Evolutionary conservation across 202 grass and related monocot species (phyloP).

Genomic region (Panicum hallii): DNA sequence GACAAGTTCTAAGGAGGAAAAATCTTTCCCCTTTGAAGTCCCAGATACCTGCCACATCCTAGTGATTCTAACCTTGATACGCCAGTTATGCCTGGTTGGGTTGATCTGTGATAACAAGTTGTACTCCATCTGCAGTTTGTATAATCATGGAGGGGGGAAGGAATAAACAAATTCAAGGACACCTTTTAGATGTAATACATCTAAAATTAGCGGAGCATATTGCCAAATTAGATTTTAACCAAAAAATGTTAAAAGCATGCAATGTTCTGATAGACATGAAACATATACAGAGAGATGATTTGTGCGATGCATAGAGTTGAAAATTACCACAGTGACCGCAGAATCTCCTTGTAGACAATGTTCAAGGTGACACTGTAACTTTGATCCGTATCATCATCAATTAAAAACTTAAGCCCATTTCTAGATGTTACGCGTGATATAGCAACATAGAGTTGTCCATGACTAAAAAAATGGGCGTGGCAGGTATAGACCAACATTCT

Average conservation of each 20-base stretch:
- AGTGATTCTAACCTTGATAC: constrained; percentile 10
- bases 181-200: not conserved
- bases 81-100: not conserved
- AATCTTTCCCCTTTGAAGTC: not conserved
- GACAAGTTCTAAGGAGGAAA: not conserved
- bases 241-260: no score
- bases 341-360: not conserved
- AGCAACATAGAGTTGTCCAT: constrained; percentile 34
- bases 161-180: not conserved
- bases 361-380: not conserved
- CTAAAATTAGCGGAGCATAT: not conserved
- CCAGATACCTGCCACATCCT: not conserved
- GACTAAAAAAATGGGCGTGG: not conserved
- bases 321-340: not conserved
- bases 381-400: not conserved
- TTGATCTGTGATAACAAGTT: not conserved
- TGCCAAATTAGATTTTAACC: no score
- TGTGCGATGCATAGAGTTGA: no score
- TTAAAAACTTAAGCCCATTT: not conserved
- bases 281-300: not conserved
- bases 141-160: not conserved
- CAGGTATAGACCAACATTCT: constrained; percentile 17
- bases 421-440: constrained; percentile 14
- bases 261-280: not conserved
- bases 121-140: not conserved